A percentile compares a stretch with the other conserved stretches of the same genome.
These are phyloP conservation scores for Chytriomyces confervae DNA, from an alignment of 192 early-diverging fungal species.

Conservation along the genomic window DNA sequence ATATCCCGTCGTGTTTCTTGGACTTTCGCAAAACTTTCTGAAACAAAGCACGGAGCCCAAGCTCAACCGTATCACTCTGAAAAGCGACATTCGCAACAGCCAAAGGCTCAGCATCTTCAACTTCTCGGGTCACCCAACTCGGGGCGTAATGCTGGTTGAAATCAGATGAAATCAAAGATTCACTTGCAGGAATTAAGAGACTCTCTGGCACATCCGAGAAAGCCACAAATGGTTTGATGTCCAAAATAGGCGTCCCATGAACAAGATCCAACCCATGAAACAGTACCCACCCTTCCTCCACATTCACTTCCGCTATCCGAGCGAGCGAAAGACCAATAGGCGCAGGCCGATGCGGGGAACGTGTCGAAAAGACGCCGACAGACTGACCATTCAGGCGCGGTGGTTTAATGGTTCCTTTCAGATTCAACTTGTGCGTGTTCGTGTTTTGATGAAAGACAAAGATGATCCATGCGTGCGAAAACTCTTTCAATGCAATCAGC, in stretches of 20 bases:
- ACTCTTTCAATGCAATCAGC: slow-evolving; percentile 19
- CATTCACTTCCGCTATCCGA: slow-evolving; percentile 34
- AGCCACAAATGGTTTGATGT: slow-evolving; percentile 41
- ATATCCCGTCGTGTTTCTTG: neutral
- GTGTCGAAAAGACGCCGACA: slow-evolving; percentile 41
- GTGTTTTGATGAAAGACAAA: slow-evolving; percentile 49
- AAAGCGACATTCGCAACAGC: slow-evolving; percentile 8
- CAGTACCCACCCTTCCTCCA: slow-evolving; percentile 24
- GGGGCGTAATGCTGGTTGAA: slow-evolving; percentile 11
- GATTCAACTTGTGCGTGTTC: slow-evolving; percentile 31
- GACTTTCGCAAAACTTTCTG: neutral
- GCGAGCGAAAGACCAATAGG: slow-evolving; percentile 40
- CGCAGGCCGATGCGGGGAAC: slow-evolving; percentile 41
- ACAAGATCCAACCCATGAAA: slow-evolving; percentile 42
- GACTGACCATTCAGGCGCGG: slow-evolving; percentile 37
- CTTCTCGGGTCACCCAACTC: slow-evolving; percentile 25
- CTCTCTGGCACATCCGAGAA: slow-evolving; percentile 5
- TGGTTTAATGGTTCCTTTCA: slow-evolving; percentile 37
- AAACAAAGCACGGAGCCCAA: neutral
- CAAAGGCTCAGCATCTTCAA: slow-evolving; percentile 13
- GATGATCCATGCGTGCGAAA: slow-evolving; percentile 40
- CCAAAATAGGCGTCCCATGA: slow-evolving; percentile 38
- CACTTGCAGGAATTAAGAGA: neutral
- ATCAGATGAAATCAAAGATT: neutral
- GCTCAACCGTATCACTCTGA: neutral